Conservation (phyloP, 345 rosid genomes). For the Linum lewisii region DNA sequence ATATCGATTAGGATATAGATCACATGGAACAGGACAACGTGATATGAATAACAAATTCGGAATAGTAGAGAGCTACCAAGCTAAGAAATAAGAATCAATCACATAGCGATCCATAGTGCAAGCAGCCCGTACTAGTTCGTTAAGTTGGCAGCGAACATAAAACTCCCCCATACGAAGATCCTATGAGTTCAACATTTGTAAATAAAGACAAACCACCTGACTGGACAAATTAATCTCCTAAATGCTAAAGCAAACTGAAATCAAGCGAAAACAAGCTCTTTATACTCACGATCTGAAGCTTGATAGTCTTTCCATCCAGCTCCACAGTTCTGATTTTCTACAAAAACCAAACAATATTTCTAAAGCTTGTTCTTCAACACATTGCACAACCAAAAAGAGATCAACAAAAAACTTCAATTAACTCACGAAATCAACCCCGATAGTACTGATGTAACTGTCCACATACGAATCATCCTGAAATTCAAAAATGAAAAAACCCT, state of each 20-base stretch:
- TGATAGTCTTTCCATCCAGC: constrained; percentile 80
- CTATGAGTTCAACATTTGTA: too few relatives aligned
- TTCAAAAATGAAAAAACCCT: neutral
- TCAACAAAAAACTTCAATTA: too few relatives aligned
- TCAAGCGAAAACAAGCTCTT: neutral
- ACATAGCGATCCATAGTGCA: neutral
- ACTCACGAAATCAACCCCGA: constrained; percentile 70
- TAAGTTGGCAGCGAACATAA: neutral
- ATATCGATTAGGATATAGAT: too few relatives aligned
- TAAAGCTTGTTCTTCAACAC: neutral
- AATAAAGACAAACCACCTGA: neutral
- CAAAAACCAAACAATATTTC: neutral
- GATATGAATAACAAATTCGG: neutral
- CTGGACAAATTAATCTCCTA: neutral
- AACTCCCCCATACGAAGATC: too few relatives aligned
- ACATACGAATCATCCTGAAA: constrained; percentile 60
- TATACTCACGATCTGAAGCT: constrained; percentile 57
- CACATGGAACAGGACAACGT: neutral
- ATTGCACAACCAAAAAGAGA: neutral
- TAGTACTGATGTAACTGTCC: constrained; percentile 70
- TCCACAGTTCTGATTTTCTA: constrained; percentile 94
- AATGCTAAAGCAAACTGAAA: neutral
- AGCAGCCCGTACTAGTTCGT: neutral
- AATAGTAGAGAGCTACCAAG: neutral
- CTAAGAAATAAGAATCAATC: neutral